phyloP scores from a whole-genome alignment of 805 yeast genomes.

The Komagataella mondaviorum region DNA sequence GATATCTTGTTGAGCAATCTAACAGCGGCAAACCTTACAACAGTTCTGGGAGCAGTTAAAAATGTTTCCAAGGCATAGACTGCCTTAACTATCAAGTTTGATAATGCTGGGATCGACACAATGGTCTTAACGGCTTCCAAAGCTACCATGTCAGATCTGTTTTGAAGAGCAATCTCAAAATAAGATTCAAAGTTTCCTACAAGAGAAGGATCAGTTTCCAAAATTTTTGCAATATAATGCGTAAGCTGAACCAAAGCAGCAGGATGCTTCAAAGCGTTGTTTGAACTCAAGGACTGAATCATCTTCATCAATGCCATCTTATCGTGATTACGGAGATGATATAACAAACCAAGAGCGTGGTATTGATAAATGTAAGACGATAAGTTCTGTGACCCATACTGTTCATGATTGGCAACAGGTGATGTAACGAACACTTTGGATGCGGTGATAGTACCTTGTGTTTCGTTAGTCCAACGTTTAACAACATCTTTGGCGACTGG shows the following conservation, averaged over 20 bases:
- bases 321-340: conserved; percentile 80
- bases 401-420: conserved; percentile 40
- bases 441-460: conserved; percentile 76
- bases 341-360: conserved; percentile 87
- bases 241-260: conserved; percentile 79
- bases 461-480: conserved; percentile 87
- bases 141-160: conserved; percentile 80
- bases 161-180: conserved; percentile 57
- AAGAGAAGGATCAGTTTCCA: conserved; percentile 59
- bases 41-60: conserved; percentile 77
- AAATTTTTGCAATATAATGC: conserved; percentile 62
- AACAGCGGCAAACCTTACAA: conserved; percentile 87
- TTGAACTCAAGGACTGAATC: conserved; percentile 58
- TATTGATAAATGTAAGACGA: conserved; percentile 82
- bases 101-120: conserved; percentile 39
- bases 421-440: conserved; percentile 37
- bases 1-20: conserved; percentile 82
- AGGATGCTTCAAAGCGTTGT: conserved; percentile 59
- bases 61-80: conserved; percentile 63
- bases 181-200: conserved; percentile 46
- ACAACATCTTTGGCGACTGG: conserved; percentile 88
- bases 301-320: conserved; percentile 87
- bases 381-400: conserved; percentile 37
- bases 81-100: conserved; percentile 58
- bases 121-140: conserved; percentile 82